These are phyloP conservation scores for Emydomyces testavorans DNA, from an alignment of 2,329 filamentous ascomycete species.

Conservation along the genomic window DNA sequence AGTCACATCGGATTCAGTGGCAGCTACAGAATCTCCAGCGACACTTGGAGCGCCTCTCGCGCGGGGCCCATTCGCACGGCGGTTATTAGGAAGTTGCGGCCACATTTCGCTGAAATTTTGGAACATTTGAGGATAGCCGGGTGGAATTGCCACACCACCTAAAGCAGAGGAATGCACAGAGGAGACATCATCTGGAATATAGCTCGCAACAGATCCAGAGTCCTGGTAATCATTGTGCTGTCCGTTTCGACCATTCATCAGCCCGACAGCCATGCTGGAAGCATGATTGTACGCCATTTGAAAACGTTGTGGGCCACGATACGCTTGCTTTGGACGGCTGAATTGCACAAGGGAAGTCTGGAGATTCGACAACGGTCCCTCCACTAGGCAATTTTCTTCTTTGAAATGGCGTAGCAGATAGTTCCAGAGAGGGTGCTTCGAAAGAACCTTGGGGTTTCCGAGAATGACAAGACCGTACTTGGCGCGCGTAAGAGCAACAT, in stretches of 20 bases:
- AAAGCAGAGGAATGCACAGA: constrained; percentile 88
- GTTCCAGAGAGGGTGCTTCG: constrained; percentile 97
- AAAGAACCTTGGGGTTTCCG: constrained; percentile 92
- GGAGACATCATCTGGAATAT: constrained; percentile 93
- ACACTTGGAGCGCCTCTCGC: constrained; percentile 61
- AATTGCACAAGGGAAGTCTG: constrained; percentile 93
- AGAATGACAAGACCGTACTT: constrained; percentile 95
- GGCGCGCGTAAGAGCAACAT: constrained; percentile 90
- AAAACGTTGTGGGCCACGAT: constrained; percentile 77
- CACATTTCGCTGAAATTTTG: constrained; percentile 83
- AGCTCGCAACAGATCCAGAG: constrained; percentile 79
- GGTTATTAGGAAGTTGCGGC: constrained; percentile 65
- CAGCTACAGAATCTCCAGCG: constrained; percentile 83
- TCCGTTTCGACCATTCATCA: constrained; percentile 41
- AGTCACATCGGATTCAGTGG: constrained; percentile 77
- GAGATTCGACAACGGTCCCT: constrained; percentile 89
- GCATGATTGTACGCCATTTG: constrained; percentile 65
- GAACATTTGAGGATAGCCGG: constrained; percentile 90
- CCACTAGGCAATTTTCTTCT: constrained; percentile 87
- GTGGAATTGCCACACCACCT: constrained; percentile 67
- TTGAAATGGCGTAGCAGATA: constrained; percentile 93
- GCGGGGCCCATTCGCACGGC: constrained; percentile 55
- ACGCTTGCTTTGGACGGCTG: constrained; percentile 81
- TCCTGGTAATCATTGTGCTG: constrained; percentile 51
- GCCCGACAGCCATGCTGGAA: constrained; percentile 46